Percentiles rank a stretch among this genome's conserved stretches.
These are phyloP conservation scores for Sodiomyces alkalinus DNA, from an alignment of 2,329 filamentous ascomycete genomes.

Conservation along the genomic window DNA sequence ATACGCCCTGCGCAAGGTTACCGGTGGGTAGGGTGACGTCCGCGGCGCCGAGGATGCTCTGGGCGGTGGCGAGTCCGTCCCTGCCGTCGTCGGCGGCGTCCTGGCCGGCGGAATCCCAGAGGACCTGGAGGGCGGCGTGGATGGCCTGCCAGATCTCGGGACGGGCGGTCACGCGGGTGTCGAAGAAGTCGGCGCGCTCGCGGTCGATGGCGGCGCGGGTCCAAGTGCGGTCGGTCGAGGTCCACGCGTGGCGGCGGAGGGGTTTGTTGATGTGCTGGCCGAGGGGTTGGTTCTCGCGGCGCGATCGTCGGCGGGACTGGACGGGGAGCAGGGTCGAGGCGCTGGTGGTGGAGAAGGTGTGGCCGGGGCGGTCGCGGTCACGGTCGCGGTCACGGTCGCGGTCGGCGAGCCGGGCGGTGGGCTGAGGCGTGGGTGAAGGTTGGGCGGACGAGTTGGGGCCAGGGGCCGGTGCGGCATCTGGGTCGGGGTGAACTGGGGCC, in stretches of 20 bases:
- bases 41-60: constrained; percentile 65
- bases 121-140: constrained; percentile 47
- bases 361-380: constrained; percentile 9
- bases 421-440: constrained; percentile 6
- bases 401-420: constrained; percentile 16
- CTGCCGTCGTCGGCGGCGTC: constrained; percentile 19
- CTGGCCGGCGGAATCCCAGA: constrained; percentile 42
- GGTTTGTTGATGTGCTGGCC: constrained; percentile 57
- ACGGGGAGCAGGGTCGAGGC: no score
- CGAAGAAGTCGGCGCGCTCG: constrained; percentile 76
- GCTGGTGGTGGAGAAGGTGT: constrained; percentile 5
- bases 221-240: constrained; percentile 48
- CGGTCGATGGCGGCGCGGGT: constrained; percentile 51
- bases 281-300: constrained; percentile 26
- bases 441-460: constrained; percentile 23
- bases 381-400: constrained; percentile 5
- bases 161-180: constrained; percentile 68
- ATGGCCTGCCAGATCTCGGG: constrained; percentile 71
- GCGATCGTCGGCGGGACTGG: constrained; percentile 14
- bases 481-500: no score
- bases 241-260: constrained; percentile 51
- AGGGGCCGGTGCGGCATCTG: constrained; percentile 35
- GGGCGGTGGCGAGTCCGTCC: constrained; percentile 48
- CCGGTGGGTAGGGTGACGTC: constrained; percentile 63
- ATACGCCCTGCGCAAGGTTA: constrained; percentile 54